Base-by-base conservation (phyloP, 768 basidiomycete genomes). In the Phlebiopsis gigantea region DNA sequence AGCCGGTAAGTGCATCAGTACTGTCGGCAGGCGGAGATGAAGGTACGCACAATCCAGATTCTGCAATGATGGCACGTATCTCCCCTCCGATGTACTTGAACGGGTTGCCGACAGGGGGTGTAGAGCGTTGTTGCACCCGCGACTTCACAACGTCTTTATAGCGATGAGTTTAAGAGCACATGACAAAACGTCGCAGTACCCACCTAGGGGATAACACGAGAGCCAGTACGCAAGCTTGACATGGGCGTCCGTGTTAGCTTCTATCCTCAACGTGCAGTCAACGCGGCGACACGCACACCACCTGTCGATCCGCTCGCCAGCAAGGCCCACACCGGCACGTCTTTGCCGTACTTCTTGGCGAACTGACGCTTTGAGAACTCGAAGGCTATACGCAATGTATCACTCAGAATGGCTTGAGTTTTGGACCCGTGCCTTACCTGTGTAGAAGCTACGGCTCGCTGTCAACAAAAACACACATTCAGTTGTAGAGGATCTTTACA, bases 331-430 rank as follows among this genome's bases (percentile, higher is more conserved):
- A 93, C 84, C 0, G 94, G 93, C 5, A 95, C 53, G 30, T 87
- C 74, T 6, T 77, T 63, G 2, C 88, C 89, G 62, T 89, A 89
- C 53, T 63, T 72, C 43, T 79, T 70, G 57, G 75, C 70, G 62
- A 97, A 92, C 57, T 78, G 72, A 3, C 94, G 84, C 71, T 94
- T 97, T 12, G 88, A 84, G 60, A 83, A 93, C 71, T 98, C 97
- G 68, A 91, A 99, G 0, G 87, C 93, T 84, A 67, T 62, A 21
- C 29, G 17, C 42, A 2, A 30, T 5, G n/a, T n/a, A n/a, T n/a
- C n/a, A n/a, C n/a, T n/a, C n/a, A n/a, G n/a, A n/a, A n/a, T n/a
- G n/a, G n/a, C n/a, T n/a, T n/a, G n/a, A n/a, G n/a, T n/a, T n/a
- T n/a, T 22, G 14, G 12, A 29, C 12, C 7, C 25, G 26, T 26